Evolutionary conservation across 345 rosid genomes (phyloP).

Genomic region (Excoecaria cochinchinensis): DNA sequence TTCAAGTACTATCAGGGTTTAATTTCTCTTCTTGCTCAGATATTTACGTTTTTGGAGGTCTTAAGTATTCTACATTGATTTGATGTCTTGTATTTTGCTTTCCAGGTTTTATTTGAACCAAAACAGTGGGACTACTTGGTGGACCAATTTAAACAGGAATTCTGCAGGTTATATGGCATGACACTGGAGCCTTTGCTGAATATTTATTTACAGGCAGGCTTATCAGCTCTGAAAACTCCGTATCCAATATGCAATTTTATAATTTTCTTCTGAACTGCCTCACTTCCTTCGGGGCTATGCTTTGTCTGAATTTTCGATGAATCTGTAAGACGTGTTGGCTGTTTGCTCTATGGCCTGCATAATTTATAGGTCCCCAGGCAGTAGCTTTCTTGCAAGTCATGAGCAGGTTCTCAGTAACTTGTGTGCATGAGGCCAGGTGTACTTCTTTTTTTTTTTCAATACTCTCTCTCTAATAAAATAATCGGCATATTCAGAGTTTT

Average conservation of each 20-base stretch:
- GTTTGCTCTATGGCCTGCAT: background rate
- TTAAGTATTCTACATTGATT: background rate
- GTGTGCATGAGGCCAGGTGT: background rate
- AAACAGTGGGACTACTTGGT: conserved; percentile 94
- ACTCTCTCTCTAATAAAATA: background rate
- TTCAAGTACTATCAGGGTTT: background rate
- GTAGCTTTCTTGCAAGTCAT: background rate
- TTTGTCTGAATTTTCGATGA: background rate
- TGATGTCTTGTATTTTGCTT: conserved; percentile 15
- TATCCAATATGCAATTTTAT: conserved; percentile 44
- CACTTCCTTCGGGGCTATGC: background rate
- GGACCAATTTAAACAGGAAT: conserved; percentile 85
- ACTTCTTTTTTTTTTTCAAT: background rate
- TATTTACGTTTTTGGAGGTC: background rate
- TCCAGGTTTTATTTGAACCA: conserved; percentile 78
- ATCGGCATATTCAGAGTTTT: background rate
- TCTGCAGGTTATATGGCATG: conserved; percentile 95
- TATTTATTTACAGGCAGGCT: conserved; percentile 93
- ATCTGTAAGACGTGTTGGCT: background rate
- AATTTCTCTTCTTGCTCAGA: background rate
- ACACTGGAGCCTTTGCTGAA: conserved; percentile 83
- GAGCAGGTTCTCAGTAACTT: background rate
- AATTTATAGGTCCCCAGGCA: background rate
- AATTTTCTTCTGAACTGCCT: background rate
- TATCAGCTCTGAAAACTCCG: conserved; percentile 95